These are phyloP conservation scores for Fusarium algeriense DNA, from an alignment of 2,329 filamentous ascomycete genomes.

Conservation along the genomic window DNA sequence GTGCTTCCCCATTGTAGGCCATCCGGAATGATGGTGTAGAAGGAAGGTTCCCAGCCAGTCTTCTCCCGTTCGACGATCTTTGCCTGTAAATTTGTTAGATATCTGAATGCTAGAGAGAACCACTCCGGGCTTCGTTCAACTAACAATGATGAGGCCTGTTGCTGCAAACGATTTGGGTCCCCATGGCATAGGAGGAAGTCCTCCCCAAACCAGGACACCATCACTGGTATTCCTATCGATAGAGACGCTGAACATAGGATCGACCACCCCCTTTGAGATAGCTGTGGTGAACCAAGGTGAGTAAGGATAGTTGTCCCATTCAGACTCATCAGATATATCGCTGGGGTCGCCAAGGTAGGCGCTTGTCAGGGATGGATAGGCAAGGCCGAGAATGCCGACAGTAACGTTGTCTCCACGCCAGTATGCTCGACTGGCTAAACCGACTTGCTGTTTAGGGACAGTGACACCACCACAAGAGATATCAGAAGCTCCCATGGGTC, in stretches of 20 bases:
- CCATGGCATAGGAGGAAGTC: conserved; percentile 56
- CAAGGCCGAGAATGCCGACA: conserved; percentile 64
- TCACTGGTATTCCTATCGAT: conserved; percentile 60
- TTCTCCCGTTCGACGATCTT: conserved; percentile 55
- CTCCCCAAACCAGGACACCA: conserved; percentile 62
- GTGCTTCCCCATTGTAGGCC: conserved; percentile 60
- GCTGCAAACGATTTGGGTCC: conserved; percentile 48
- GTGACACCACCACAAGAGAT: conserved; percentile 60
- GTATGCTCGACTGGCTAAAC: conserved; percentile 61
- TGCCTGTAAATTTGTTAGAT: conserved; percentile 51
- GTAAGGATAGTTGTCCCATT: conserved; percentile 58
- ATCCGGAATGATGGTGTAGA: conserved; percentile 66
- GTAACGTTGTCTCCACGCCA: conserved; percentile 67
- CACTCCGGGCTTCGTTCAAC: conserved; percentile 28
- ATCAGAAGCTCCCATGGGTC: conserved; percentile 61
- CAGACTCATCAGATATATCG: conserved; percentile 52
- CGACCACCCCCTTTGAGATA: conserved; percentile 59
- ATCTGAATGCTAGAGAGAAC: neutral
- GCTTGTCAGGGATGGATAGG: conserved; percentile 63
- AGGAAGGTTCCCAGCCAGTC: conserved; percentile 61
- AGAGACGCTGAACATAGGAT: conserved; percentile 63
- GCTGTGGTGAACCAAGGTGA: conserved; percentile 63
- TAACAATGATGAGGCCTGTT: conserved; percentile 61
- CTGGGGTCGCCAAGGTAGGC: conserved; percentile 59
- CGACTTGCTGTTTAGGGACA: conserved; percentile 61